A percentile compares a stretch with the other conserved stretches of the same genome.
Evolutionary conservation across 2,329 filamentous ascomycete genomes (phyloP).

Genomic region (Chrysosporium queenslandicum): DNA sequence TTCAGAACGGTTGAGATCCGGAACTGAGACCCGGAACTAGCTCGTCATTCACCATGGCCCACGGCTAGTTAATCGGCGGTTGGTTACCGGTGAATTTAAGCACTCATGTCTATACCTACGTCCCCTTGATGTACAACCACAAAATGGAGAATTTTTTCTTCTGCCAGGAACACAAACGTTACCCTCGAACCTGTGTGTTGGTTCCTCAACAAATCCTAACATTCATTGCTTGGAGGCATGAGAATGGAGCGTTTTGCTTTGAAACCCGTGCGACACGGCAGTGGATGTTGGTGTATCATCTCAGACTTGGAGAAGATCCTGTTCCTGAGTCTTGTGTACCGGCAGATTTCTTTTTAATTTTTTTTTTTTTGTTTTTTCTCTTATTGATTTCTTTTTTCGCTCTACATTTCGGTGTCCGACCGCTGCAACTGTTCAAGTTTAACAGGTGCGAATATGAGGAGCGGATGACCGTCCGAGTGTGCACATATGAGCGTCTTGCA

Average conservation of each 20-base stretch:
- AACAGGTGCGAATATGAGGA: background rate
- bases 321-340: background rate
- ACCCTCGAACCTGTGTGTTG: background rate
- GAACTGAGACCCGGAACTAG: no score
- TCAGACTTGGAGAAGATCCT: background rate
- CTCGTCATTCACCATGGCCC: no score
- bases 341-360: background rate
- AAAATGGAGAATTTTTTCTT: no score
- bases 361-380: no score
- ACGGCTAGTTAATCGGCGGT: no score
- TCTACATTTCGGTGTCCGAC: no score
- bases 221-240: background rate
- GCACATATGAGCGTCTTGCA: no score
- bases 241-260: background rate
- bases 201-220: background rate
- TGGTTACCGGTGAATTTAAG: no score
- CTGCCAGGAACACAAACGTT: background rate
- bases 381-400: no score
- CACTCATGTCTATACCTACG: no score
- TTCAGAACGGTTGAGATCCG: no score
- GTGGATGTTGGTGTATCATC: background rate
- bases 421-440: background rate
- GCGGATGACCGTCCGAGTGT: background rate
- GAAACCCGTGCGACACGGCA: background rate
- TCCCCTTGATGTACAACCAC: no score